Evolutionary conservation across 208 protist genomes (phyloP).

Genomic region (Leishmania tropica): DNA sequence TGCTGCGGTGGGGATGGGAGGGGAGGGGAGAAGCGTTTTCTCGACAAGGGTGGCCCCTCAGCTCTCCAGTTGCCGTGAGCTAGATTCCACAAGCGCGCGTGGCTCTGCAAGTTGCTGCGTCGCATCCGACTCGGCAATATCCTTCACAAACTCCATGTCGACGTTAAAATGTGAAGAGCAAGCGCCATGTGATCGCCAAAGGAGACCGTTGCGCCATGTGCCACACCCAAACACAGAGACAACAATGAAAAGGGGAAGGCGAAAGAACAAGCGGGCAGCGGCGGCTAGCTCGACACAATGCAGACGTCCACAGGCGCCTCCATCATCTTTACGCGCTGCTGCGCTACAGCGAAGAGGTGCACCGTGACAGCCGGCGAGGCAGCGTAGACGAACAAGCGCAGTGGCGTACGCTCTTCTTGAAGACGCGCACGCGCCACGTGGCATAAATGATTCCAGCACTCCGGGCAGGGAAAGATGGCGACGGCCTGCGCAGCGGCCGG

Average conservation of each 20-base stretch:
- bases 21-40: not conserved
- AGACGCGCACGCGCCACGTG: constrained; percentile 48
- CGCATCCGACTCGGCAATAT: not conserved
- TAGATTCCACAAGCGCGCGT: not conserved
- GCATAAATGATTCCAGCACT: constrained; percentile 75
- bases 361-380: constrained; percentile 9
- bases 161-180: not conserved
- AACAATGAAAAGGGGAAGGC: no score
- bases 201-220: not conserved
- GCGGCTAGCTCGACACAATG: constrained; percentile 13
- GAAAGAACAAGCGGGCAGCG: not conserved
- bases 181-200: not conserved
- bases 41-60: not conserved
- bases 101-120: not conserved
- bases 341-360: constrained; percentile 20
- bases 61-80: not conserved
- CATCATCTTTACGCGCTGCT: constrained; percentile 21
- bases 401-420: constrained; percentile 29
- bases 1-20: not conserved
- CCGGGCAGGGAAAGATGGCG: constrained; percentile 66
- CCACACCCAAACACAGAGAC: not conserved
- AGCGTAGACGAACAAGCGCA: constrained; percentile 53
- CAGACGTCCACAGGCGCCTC: constrained; percentile 26
- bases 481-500: constrained; percentile 3
- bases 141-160: not conserved